Evolutionary conservation across 2,329 filamentous ascomycete genomes (phyloP).

Genomic region (Colletotrichum plurivorum): DNA sequence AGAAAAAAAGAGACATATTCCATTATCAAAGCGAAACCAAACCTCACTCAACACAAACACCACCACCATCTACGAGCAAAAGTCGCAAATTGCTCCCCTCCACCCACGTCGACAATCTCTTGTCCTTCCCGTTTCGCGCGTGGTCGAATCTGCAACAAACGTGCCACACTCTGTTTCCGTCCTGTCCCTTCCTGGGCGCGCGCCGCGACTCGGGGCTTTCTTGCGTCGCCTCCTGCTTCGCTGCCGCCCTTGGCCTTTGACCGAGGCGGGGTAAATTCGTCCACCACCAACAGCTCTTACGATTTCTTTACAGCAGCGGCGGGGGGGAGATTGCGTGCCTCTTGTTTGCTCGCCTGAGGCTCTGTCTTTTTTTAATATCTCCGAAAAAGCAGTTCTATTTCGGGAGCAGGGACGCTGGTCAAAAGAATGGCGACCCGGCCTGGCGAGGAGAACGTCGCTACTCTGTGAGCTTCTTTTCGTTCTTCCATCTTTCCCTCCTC

Average conservation of each 20-base stretch:
- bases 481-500: background rate
- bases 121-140: conserved; percentile 5
- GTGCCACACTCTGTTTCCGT: conserved; percentile 26
- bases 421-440: conserved; percentile 60
- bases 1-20: too few relatives aligned
- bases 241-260: conserved; percentile 38
- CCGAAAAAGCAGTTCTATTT: conserved; percentile 7
- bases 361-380: background rate
- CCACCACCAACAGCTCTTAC: conserved; percentile 25
- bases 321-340: conserved; percentile 4
- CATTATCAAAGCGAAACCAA: too few relatives aligned
- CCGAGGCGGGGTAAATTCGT: conserved; percentile 36
- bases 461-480: conserved; percentile 59
- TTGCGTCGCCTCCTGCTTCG: conserved; percentile 1
- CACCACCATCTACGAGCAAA: background rate
- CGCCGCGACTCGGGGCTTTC: background rate
- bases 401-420: conserved; percentile 6
- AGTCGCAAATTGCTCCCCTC: background rate
- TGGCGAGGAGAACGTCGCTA: conserved; percentile 66
- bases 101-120: conserved; percentile 2
- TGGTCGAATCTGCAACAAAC: background rate
- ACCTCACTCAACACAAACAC: conserved; percentile 14
- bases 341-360: conserved; percentile 12
- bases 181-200: background rate
- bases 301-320: conserved; percentile 6